Evolutionary conservation across 2,329 filamentous ascomycete genomes (phyloP), one percentile per base, ranked within the genome.

Genomic region (Didymella segeticola): DNA sequence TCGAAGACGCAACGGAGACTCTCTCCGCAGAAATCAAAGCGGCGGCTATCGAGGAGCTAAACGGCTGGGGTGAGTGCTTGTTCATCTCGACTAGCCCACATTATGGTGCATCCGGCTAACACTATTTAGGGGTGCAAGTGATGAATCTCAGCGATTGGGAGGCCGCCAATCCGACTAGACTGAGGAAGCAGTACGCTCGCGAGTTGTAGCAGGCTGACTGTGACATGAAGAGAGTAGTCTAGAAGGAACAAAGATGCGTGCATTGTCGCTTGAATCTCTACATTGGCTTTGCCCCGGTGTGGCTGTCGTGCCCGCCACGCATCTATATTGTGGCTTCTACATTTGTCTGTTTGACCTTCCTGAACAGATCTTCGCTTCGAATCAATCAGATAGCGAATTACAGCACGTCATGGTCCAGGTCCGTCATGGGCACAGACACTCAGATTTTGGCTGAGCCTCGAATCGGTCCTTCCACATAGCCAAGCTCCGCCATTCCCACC

Each of bases 1-100:
- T 67, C 22, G 59, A 67, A 38, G 64, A 67, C 58, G 64, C 62
- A 27, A 67, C 61, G 4, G 64, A 67, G 46, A 62, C 49, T 17
- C 15, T 57, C 27, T 59, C 58, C 12, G 56, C 43, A 15, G 57
- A 55, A 22, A 43, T 58, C 22, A 67, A 65, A 30, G 47, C 43
- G 9, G 52, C 39, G 8, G 47, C 61, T 11, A 61, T 67, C 36
- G 22, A 43, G 25, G 63, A 65, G 29, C 45, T 64, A 41, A 36
- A 61, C 17, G 57, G 46, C 8, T 67, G 58, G 58, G 61, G 61
- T 62, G 34, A 58, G 56, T 59, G 4, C 20, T 20, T 23, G 22
- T 49, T 6, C 11, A n/a, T 6, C 14, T 49, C n/a, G 26, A 22
- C 5, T 10, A 4, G n/a, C n/a, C 11, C 17, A 2, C 23, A 2